Conservation (phyloP, 768 basidiomycete genomes). For the Amanita pseudoporphyria region DNA sequence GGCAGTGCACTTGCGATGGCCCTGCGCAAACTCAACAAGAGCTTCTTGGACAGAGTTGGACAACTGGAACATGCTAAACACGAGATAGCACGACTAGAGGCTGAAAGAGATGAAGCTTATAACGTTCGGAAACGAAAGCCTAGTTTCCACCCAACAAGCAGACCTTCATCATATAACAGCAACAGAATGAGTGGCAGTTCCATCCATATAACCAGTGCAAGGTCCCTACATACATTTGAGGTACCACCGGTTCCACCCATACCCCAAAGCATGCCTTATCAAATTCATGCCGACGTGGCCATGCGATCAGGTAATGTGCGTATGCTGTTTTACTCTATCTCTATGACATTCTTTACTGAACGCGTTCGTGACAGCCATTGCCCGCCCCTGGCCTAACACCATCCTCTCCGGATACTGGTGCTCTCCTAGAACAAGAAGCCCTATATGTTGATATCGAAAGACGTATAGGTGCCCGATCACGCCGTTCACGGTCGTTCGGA, state of each 20-base stretch:
- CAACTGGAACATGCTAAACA: constrained; percentile 47
- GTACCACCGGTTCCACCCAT: constrained; percentile 59
- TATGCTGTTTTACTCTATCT: constrained; percentile 22
- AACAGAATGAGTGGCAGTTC: constrained; percentile 20
- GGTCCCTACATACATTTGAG: constrained; percentile 17
- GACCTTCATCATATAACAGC: constrained; percentile 41
- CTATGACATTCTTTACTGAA: constrained; percentile 2
- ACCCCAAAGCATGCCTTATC: constrained; percentile 28
- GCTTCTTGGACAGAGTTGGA: constrained; percentile 53
- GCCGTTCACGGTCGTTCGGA: constrained; percentile 31
- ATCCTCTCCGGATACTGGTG: not conserved
- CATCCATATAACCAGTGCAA: constrained; percentile 8
- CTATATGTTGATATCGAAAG: constrained; percentile 4
- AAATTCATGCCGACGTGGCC: constrained; percentile 29
- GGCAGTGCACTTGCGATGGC: constrained; percentile 76
- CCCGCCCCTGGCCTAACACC: not conserved
- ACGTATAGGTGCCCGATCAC: constrained; percentile 8
- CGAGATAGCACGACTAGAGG: constrained; percentile 45
- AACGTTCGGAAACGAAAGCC: constrained; percentile 53
- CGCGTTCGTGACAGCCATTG: not conserved
- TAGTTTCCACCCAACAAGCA: constrained; percentile 44
- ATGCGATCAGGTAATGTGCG: constrained; percentile 1
- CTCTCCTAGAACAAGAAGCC: constrained; percentile 3
- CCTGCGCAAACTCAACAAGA: constrained; percentile 66
- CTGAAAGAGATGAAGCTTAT: constrained; percentile 75